Evolutionary conservation across 2,329 filamentous ascomycete genomes (phyloP).

Genomic region (Madurella mycetomatis): DNA sequence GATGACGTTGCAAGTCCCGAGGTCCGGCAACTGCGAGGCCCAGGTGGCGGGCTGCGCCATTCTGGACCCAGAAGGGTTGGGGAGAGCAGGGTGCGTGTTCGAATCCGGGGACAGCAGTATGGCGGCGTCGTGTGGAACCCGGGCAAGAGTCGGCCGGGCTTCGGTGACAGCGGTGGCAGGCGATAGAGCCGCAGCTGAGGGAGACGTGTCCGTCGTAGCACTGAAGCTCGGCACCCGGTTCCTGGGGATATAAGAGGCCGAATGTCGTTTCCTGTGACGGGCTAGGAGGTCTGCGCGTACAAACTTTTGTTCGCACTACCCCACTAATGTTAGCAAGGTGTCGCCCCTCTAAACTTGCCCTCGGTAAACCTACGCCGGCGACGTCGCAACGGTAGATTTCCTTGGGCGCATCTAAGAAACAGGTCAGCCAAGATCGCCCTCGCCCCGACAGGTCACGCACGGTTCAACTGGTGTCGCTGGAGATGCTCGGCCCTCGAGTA

Average conservation of each 20-base stretch:
- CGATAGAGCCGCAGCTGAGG: conserved; percentile 17
- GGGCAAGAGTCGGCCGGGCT: conserved; percentile 29
- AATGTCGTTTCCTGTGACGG: conserved; percentile 63
- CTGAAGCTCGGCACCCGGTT: conserved; percentile 49
- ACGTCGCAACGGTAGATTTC: conserved; percentile 76
- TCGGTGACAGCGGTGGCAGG: conserved; percentile 18
- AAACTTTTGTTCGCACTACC: conserved; percentile 64
- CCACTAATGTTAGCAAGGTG: conserved; percentile 7
- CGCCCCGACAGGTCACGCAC: conserved; percentile 44
- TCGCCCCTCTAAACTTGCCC: neutral
- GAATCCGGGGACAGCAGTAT: conserved; percentile 43
- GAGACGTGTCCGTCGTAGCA: conserved; percentile 28
- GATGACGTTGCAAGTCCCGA: conserved; percentile 33
- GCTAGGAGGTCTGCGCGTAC: conserved; percentile 73
- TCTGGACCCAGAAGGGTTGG: conserved; percentile 20
- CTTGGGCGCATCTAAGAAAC: conserved; percentile 63
- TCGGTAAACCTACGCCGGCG: conserved; percentile 40
- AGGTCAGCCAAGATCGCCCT: conserved; percentile 13
- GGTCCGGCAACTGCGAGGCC: conserved; percentile 34
- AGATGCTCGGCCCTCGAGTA: conserved; percentile 79
- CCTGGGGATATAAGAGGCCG: conserved; percentile 47
- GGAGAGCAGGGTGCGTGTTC: conserved; percentile 28
- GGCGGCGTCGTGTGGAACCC: conserved; percentile 43
- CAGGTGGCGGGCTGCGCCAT: conserved; percentile 30
- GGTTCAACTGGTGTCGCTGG: conserved; percentile 77